These are phyloP conservation scores for Spirogloea muscicola DNA, from an alignment of 139 green algal genomes.

Conservation along the genomic window DNA sequence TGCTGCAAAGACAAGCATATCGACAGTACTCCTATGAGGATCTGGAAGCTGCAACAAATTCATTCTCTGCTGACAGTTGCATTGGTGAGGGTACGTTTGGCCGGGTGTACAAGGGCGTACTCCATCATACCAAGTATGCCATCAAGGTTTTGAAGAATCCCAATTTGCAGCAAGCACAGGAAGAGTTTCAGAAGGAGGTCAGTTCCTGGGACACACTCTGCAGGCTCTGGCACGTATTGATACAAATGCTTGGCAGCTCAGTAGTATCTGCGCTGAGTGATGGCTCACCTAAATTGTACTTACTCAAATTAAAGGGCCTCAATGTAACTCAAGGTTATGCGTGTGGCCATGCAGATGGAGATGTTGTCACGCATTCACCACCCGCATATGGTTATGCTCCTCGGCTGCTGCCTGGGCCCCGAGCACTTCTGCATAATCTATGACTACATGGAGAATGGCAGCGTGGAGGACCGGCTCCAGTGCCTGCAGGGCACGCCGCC, in stretches of 20 bases:
- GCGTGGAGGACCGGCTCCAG: slow-evolving; percentile 52
- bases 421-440: slow-evolving; percentile 61
- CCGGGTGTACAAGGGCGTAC: not conserved
- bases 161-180: not conserved
- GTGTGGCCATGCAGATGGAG: slow-evolving; percentile 29
- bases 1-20: too few relatives aligned
- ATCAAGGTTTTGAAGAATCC: slow-evolving; percentile 1
- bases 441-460: slow-evolving; percentile 56
- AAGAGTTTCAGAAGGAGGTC: slow-evolving; percentile 15
- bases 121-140: not conserved
- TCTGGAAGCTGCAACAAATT: too few relatives aligned
- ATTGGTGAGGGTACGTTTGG: slow-evolving; percentile 11
- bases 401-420: slow-evolving; percentile 55
- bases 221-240: not conserved
- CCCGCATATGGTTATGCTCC: slow-evolving; percentile 62
- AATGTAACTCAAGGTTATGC: not conserved
- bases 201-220: not conserved
- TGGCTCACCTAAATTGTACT: too few relatives aligned
- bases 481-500: slow-evolving; percentile 5
- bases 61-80: too few relatives aligned
- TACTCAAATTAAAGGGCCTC: not conserved
- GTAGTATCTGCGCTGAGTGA: too few relatives aligned
- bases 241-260: not conserved
- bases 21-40: too few relatives aligned
- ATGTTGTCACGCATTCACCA: slow-evolving; percentile 59